These are phyloP conservation scores for Acacia pycnantha DNA, from an alignment of 331 rosid genomes.

Conservation along the genomic window DNA sequence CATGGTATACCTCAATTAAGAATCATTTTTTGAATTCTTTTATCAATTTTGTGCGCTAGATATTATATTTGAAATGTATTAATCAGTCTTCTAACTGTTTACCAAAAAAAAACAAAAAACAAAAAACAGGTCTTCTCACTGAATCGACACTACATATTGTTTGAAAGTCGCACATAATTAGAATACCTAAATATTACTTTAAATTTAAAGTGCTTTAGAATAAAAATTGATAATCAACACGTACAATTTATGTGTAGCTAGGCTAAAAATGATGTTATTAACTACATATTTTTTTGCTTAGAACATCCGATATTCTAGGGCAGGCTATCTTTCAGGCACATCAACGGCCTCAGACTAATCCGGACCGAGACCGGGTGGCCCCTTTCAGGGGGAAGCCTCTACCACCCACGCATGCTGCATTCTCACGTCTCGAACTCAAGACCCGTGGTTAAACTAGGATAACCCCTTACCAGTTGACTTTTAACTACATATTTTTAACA, in stretches of 20 bases:
- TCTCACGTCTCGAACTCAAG: too few species aligned
- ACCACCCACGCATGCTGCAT: too few species aligned
- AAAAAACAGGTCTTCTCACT: background rate
- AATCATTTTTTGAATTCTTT: background rate
- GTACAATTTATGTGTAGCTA: background rate
- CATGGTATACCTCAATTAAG: background rate
- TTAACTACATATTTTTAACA: background rate
- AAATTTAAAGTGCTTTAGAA: background rate
- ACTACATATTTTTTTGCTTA: background rate
- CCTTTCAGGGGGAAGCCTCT: too few species aligned
- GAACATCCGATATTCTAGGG: too few species aligned
- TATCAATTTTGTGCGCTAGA: background rate
- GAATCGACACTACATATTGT: background rate
- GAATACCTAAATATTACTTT: background rate
- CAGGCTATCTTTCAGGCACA: too few species aligned
- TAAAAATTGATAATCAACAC: background rate
- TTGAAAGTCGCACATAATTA: background rate
- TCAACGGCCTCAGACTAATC: too few species aligned
- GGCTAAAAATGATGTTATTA: background rate
- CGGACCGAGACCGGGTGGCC: too few species aligned
- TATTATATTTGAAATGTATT: background rate
- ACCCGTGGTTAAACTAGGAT: too few species aligned
- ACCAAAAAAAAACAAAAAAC: too few species aligned
- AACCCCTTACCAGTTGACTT: too few species aligned
- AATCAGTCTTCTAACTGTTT: background rate